Evolutionary conservation across 768 basidiomycete species (phyloP), one percentile per base, ranked within the genome.

Genomic region (Lenzites betulinus): DNA sequence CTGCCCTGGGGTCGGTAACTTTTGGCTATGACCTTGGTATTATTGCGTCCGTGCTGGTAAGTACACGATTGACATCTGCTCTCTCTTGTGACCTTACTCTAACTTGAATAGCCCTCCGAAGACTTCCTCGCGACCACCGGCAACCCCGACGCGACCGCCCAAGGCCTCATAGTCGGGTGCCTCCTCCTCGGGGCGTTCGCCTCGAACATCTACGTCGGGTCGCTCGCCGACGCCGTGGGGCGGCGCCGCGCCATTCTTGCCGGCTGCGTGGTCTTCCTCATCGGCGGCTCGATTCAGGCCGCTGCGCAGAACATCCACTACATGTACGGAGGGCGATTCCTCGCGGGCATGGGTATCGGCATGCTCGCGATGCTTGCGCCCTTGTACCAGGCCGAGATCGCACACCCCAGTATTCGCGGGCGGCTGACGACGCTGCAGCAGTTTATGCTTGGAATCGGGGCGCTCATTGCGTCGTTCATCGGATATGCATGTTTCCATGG

Each of bases 331-430:
- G 81, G 82, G 3, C 75, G 81, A 2, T 82, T 82, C 73, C 79
- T 82, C 56, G 82, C 81, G 15, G 81, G 81, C 68, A 63, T 69
- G 64, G 69, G 68, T 23, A 70, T 72, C 52, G 80, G 81, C 1
- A 79, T 82, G 58, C 78, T 82, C 62, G 77, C 81, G 8, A 79
- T 81, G 67, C 70, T 81, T 18, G 79, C 80, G 6, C 78, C 81
- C 26, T 67, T 86, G 11, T 85, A 86, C 67, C 83, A 85, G 73
- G 79, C 83, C 18, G 83, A 84, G 70, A 84, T 86, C 51, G 81
- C 83, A 1, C 81, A 83, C 59, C 82, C 83, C 0, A 79, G 78
- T 71, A 83, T 83, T 43, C 75, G 82, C n/a, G 83, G 83, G 11
- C 74, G 81, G 18, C 71, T 83, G 39, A 83, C 80, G 2, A 83